Evolutionary conservation across 441 rosid genomes (phyloP).

Genomic region (Corymbia citriodora): DNA sequence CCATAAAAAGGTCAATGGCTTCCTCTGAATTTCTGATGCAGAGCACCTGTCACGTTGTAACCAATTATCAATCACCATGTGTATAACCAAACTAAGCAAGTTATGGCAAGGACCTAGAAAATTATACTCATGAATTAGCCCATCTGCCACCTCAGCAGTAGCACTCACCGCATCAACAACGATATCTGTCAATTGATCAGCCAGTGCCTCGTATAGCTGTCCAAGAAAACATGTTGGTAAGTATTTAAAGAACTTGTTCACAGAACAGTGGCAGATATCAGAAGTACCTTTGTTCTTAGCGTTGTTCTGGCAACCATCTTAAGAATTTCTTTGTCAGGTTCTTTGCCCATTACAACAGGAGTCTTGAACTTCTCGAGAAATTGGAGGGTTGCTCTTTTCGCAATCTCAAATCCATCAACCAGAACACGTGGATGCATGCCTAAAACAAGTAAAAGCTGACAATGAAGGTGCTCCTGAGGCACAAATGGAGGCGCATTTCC

Average conservation of each 20-base stretch:
- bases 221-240: slow-evolving; percentile 7
- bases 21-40: slow-evolving; percentile 84
- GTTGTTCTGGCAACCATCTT: slow-evolving; percentile 98
- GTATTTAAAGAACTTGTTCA: not conserved
- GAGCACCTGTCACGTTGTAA: slow-evolving; percentile 50
- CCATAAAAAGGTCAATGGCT: slow-evolving; percentile 89
- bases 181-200: slow-evolving; percentile 86
- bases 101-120: not conserved
- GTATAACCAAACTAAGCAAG: not conserved
- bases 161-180: slow-evolving; percentile 73
- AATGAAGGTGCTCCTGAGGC: not conserved
- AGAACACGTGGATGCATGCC: slow-evolving; percentile 98
- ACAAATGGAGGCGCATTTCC: not conserved
- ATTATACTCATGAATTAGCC: not conserved
- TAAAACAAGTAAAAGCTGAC: slow-evolving; percentile 10
- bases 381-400: slow-evolving; percentile 84
- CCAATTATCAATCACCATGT: not conserved
- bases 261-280: not conserved
- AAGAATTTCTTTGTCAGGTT: slow-evolving; percentile 87
- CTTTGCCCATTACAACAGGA: slow-evolving; percentile 86
- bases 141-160: not conserved
- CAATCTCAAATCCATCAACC: slow-evolving; percentile 96
- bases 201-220: slow-evolving; percentile 84
- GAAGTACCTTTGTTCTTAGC: slow-evolving; percentile 69
- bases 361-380: slow-evolving; percentile 93